Base-by-base conservation (phyloP, 805 yeast species). In the Barnettozyma vustinii region DNA sequence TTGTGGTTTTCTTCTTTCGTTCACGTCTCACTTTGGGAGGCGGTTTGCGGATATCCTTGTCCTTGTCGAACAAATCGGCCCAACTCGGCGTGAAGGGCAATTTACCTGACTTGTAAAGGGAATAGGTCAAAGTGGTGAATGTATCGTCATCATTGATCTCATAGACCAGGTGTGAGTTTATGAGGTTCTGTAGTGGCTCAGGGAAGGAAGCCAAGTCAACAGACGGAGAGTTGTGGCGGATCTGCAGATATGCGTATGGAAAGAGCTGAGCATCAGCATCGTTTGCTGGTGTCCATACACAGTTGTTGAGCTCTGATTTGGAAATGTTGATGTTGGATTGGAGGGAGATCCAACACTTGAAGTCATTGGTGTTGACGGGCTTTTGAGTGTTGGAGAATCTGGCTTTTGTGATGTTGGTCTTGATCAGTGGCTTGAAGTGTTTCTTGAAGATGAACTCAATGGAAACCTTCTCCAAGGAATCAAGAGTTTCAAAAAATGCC, bases 181-280 rank as follows among this genome's bases (percentile, higher is more conserved):
- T 64, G 26, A 81, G 59, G 6, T 69, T 64, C 37, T 58, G 58
- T 8, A 81, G 62, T 1, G 53, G 44, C 42, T 61, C 35, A 15
- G 58, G 56, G 32, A 45, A 55, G 15, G 50, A 21, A 2, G 53
- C 35, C 12, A 45, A 50, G 9, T 68, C 45, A 2, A 61, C 57
- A 7, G 68, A 42, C 6, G 66, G 62, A 1, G 68, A 68, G 33
- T 70, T 71, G 67, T 77, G 77, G 19, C 76, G 62, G 20, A 81
- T 59, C 47, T 75, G 77, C 27, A 81, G 61, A 0, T 77, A 66
- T 0, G 79, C 70, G 56, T 76, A 74, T 2, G 83, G 82, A 56
- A 79, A 77, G 1, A 26, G 5, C 1, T 56, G 43, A 0, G 45
- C 42, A 8, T 53, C 45, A 1, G 33, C 12, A 13, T 53, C 55